Percentiles rank a stretch among this genome's conserved stretches.
phyloP scores from a whole-genome alignment of 140 eudicot species.

The Ambrosia hybrid region DNA sequence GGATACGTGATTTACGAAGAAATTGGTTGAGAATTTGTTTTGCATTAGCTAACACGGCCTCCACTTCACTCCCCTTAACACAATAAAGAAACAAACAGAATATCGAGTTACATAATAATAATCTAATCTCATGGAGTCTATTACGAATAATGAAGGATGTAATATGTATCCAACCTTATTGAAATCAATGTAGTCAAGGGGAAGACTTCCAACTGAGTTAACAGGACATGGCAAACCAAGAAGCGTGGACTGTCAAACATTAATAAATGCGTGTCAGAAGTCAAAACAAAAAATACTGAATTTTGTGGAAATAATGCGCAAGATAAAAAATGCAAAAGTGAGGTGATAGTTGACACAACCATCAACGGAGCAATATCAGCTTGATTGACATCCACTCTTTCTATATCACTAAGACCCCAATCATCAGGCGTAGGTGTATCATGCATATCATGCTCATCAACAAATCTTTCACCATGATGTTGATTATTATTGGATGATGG shows the following conservation, averaged over 20 bases:
- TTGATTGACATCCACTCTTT: constrained; percentile 95
- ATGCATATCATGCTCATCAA: constrained; percentile 86
- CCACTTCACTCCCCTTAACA: constrained; percentile 78
- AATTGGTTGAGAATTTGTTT: constrained; percentile 90
- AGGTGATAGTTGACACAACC: constrained; percentile 45
- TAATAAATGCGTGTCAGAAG: constrained; percentile 25
- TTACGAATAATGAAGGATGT: background rate
- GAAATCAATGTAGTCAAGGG: constrained; percentile 73
- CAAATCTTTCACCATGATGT: constrained; percentile 60
- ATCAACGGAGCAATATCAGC: constrained; percentile 99
- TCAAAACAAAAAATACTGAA: constrained; percentile 3
- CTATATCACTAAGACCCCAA: constrained; percentile 84
- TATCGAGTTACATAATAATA: background rate
- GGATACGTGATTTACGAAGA: constrained; percentile 97
- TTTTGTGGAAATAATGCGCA: constrained; percentile 1
- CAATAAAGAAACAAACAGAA: constrained; percentile 21
- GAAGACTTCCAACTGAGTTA: constrained; percentile 92
- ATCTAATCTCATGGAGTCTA: background rate
- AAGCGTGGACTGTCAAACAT: constrained; percentile 78
- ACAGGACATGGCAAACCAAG: constrained; percentile 97
- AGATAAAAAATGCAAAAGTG: background rate
- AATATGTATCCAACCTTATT: constrained; percentile 43
- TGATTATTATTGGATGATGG: constrained; percentile 48
- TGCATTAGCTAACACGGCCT: constrained; percentile 92
- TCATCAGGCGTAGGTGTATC: constrained; percentile 83